These are phyloP conservation scores for Calonectria naviculata DNA, from an alignment of 2,329 filamentous ascomycete species.

Conservation along the genomic window DNA sequence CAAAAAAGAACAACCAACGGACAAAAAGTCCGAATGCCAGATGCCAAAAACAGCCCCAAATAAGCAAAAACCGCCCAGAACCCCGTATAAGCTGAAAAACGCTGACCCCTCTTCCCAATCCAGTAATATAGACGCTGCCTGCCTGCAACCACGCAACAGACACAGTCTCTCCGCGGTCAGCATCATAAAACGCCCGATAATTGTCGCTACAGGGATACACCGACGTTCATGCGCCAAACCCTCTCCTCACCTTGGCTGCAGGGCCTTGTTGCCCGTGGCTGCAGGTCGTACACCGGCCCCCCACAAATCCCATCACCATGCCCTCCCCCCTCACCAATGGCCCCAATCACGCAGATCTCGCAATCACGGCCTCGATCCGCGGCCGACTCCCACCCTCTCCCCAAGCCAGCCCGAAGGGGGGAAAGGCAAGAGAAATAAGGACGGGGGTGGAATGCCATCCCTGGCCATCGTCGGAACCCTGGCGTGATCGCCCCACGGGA, in stretches of 20 bases:
- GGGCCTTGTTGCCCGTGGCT: conserved; percentile 11
- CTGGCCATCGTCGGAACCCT: conserved; percentile 17
- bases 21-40: neutral
- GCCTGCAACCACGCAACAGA: neutral
- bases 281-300: conserved; percentile 8
- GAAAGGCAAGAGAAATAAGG: neutral
- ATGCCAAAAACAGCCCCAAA: neutral
- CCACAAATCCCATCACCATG: conserved; percentile 19
- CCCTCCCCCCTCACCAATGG: conserved; percentile 1
- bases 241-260: conserved; percentile 24
- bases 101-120: conserved; percentile 1
- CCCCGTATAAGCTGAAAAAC: conserved; percentile 4
- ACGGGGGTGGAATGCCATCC: neutral
- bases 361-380: conserved; percentile 27
- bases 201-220: conserved; percentile 18
- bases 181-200: conserved; percentile 22
- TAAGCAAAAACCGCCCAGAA: neutral
- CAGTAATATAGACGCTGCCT: conserved; percentile 3
- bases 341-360: conserved; percentile 28
- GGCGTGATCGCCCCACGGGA: conserved; percentile 28
- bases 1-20: neutral
- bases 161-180: neutral
- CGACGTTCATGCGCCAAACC: conserved; percentile 33
- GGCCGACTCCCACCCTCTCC: conserved; percentile 7
- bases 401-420: neutral